Evolutionary conservation across 257 asterid genomes (phyloP).

Genomic region (Striga asiatica): DNA sequence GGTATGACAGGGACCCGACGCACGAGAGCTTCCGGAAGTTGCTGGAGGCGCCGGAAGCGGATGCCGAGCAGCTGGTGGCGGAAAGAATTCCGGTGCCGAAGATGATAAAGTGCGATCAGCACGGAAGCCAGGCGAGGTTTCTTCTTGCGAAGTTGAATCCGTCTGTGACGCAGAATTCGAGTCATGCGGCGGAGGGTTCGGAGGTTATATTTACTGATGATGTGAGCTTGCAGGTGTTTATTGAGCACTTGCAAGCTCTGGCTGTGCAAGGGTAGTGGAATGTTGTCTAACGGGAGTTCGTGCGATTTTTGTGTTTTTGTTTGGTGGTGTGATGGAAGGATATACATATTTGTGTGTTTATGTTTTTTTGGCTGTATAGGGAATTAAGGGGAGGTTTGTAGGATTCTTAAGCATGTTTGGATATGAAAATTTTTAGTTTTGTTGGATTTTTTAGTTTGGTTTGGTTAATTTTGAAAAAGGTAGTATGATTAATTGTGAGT

Average conservation of each 20-base stretch:
- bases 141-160: constrained; percentile 90
- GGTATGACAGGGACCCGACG: constrained; percentile 63
- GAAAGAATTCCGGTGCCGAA: constrained; percentile 86
- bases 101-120: constrained; percentile 81
- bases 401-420: too few relatives aligned
- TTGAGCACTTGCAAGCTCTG: constrained; percentile 69
- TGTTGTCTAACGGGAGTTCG: too few relatives aligned
- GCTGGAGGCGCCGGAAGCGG: constrained; percentile 78
- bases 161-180: constrained; percentile 68
- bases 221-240: constrained; percentile 69
- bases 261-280: constrained; percentile 71
- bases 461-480: too few relatives aligned
- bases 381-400: too few relatives aligned
- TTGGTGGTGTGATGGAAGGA: too few relatives aligned
- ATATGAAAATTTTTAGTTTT: too few relatives aligned
- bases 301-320: too few relatives aligned
- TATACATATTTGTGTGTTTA: too few relatives aligned
- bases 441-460: too few relatives aligned
- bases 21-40: constrained; percentile 68
- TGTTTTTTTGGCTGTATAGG: too few relatives aligned
- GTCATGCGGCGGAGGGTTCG: constrained; percentile 29
- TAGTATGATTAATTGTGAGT: too few relatives aligned
- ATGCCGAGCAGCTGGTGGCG: constrained; percentile 61
- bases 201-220: constrained; percentile 84
- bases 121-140: constrained; percentile 89